These are phyloP conservation scores for Pestalotiopsis sp. DNA, from an alignment of 2,329 filamentous ascomycete species.

Conservation along the genomic window DNA sequence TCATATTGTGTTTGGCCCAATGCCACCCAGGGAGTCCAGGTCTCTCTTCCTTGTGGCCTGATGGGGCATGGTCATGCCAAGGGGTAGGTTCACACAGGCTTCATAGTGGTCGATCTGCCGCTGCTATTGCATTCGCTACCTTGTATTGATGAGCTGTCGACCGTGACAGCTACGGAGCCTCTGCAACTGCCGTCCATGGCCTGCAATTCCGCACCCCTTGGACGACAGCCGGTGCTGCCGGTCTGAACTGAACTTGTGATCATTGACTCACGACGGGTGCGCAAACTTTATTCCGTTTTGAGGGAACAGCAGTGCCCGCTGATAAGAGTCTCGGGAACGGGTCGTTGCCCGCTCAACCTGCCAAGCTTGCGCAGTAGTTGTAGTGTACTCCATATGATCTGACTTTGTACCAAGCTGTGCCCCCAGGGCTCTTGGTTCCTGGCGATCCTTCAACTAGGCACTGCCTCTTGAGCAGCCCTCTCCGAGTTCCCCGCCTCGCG, in stretches of 20 bases:
- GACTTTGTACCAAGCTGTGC: neutral
- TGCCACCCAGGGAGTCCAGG: neutral
- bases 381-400: neutral
- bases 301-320: neutral
- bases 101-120: neutral
- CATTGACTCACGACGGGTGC: neutral
- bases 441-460: neutral
- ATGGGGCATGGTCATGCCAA: neutral
- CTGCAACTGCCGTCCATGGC: neutral
- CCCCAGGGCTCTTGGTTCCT: neutral
- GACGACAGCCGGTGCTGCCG: neutral
- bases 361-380: neutral
- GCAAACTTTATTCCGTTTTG: neutral
- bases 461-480: neutral
- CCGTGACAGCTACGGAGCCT: neutral
- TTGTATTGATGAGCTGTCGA: neutral
- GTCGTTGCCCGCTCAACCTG: neutral
- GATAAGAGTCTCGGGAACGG: neutral
- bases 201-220: neutral
- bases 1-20: neutral
- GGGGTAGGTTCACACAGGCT: neutral
- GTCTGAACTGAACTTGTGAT: neutral
- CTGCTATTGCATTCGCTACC: neutral
- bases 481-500: neutral
- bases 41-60: neutral